These are phyloP conservation scores for Albatrellus ellisii DNA, from an alignment of 768 basidiomycete species.

Conservation along the genomic window DNA sequence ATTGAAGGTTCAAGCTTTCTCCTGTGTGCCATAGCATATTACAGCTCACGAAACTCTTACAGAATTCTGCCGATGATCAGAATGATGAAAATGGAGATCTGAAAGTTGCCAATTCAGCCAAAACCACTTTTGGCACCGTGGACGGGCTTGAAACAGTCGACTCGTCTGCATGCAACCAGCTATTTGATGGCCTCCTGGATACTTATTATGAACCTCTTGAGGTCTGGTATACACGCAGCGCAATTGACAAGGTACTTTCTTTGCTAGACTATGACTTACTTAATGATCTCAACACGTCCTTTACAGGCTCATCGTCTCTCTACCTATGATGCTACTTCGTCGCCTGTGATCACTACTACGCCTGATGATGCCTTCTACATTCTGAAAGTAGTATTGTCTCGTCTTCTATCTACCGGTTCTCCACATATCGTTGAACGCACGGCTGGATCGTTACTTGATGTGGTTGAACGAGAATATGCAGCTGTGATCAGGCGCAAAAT, in stretches of 20 bases:
- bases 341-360: slow-evolving; percentile 54
- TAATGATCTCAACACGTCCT: background rate
- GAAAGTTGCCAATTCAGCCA: background rate
- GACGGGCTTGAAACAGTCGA: slow-evolving; percentile 24
- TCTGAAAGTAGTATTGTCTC: slow-evolving; percentile 68
- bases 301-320: slow-evolving; percentile 80
- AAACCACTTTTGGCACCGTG: background rate
- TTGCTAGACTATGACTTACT: too few relatives aligned
- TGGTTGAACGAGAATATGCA: slow-evolving; percentile 76
- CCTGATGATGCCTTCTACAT: slow-evolving; percentile 97
- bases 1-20: slow-evolving; percentile 32
- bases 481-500: slow-evolving; percentile 73
- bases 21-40: background rate
- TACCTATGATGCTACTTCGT: slow-evolving; percentile 50
- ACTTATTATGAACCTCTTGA: slow-evolving; percentile 85
- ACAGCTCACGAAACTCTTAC: too few relatives aligned
- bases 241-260: slow-evolving; percentile 68
- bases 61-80: background rate
- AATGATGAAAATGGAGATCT: background rate
- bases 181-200: slow-evolving; percentile 54
- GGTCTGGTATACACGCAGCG: slow-evolving; percentile 78
- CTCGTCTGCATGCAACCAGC: slow-evolving; percentile 35
- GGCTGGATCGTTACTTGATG: slow-evolving; percentile 48
- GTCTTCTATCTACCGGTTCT: slow-evolving; percentile 71
- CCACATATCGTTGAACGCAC: slow-evolving; percentile 42